These are phyloP conservation scores for Tieghemostelium lacteum DNA, from an alignment of 78 protist genomes.

Conservation along the genomic window DNA sequence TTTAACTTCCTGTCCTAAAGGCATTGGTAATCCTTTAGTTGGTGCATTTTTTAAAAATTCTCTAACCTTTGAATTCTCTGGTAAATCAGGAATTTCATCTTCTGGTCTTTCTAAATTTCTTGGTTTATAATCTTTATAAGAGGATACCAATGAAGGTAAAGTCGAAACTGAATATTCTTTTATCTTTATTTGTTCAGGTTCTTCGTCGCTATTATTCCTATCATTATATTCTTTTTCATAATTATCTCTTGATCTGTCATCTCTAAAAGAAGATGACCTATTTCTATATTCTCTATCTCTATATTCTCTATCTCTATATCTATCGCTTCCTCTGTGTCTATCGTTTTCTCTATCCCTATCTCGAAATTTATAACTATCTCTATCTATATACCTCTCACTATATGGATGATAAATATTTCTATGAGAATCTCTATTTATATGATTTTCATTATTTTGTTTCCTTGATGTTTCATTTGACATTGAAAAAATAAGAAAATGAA, in stretches of 20 bases:
- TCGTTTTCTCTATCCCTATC: constrained; percentile 18
- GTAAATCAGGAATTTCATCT: constrained; percentile 60
- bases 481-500: no score
- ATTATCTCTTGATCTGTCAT: background rate
- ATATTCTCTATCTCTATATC: background rate
- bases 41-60: constrained; percentile 75
- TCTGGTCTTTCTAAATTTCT: background rate
- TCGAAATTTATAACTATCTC: constrained; percentile 1
- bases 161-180: background rate
- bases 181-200: background rate
- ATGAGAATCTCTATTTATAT: no score
- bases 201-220: background rate
- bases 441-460: no score
- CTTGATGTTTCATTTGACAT: no score
- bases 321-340: background rate
- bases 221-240: background rate
- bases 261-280: background rate
- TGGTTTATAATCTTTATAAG: background rate
- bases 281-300: background rate
- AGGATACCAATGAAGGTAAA: background rate
- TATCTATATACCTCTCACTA: background rate
- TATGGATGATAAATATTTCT: no score
- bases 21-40: constrained; percentile 54
- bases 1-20: constrained; percentile 70
- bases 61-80: constrained; percentile 54